Percentiles rank a stretch among this genome's conserved stretches.
These are phyloP conservation scores for Trichomonascaceae sp. DNA, from an alignment of 1,139 yeast species.

Conservation along the genomic window DNA sequence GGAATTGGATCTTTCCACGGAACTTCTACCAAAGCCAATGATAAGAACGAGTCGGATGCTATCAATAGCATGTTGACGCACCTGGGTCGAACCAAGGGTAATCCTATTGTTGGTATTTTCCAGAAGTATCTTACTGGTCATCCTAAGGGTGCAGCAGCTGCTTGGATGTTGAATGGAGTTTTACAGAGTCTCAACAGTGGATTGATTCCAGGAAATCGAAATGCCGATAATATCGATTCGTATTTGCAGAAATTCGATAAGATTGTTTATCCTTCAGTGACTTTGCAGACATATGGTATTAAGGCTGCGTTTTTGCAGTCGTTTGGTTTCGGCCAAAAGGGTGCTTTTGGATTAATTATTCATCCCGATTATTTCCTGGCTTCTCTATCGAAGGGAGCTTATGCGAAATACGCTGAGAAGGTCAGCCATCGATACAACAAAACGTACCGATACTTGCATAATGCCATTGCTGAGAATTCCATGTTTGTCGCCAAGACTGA, in stretches of 20 bases:
- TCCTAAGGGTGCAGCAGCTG: slow-evolving; percentile 99
- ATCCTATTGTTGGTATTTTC: slow-evolving; percentile 96
- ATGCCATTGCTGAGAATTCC: slow-evolving; percentile 85
- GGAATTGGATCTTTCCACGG: slow-evolving; percentile 99
- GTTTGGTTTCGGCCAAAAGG: slow-evolving; percentile 99
- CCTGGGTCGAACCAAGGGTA: slow-evolving; percentile 95
- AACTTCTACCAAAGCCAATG: slow-evolving; percentile 96
- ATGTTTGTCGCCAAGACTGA: slow-evolving; percentile 90
- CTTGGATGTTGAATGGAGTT: slow-evolving; percentile 99
- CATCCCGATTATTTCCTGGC: slow-evolving; percentile 93
- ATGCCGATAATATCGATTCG: slow-evolving; percentile 93
- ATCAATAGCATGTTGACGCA: slow-evolving; percentile 89
- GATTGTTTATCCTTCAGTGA: slow-evolving; percentile 89
- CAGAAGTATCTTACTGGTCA: slow-evolving; percentile 98
- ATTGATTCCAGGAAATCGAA: slow-evolving; percentile 96
- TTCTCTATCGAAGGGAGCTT: slow-evolving; percentile 63
- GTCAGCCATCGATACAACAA: slow-evolving; percentile 78
- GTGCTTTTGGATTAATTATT: slow-evolving; percentile 89
- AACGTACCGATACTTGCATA: slow-evolving; percentile 94
- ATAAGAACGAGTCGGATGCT: slow-evolving; percentile 93
- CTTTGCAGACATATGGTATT: slow-evolving; percentile 91
- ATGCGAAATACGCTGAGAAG: slow-evolving; percentile 61
- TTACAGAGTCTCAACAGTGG: slow-evolving; percentile 89
- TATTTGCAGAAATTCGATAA: slow-evolving; percentile 75
- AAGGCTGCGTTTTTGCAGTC: slow-evolving; percentile 97